Evolutionary conservation across 1,284 basidiomycete species (phyloP).

Genomic region (Puccinia novopanici): DNA sequence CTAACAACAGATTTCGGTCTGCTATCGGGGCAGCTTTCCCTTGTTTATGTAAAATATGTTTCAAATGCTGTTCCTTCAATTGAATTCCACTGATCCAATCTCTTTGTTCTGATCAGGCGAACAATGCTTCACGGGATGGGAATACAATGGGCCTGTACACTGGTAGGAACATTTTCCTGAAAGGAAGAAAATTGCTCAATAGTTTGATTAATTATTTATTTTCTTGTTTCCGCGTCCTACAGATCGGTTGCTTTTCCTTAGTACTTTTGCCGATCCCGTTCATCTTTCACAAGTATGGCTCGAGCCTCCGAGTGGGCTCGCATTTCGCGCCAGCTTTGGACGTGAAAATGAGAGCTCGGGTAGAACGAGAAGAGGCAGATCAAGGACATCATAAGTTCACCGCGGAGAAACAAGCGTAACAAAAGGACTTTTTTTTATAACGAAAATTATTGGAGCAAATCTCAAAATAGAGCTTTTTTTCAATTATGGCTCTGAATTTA

Average conservation of each 20-base stretch:
- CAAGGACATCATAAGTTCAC: neutral
- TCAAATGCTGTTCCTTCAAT: neutral
- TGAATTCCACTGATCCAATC: neutral
- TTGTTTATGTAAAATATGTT: constrained; percentile 63
- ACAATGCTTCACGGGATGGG: constrained; percentile 59
- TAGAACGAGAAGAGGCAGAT: constrained; percentile 54
- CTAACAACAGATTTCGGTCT: constrained; percentile 10
- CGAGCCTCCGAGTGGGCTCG: constrained; percentile 47
- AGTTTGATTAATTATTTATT: neutral
- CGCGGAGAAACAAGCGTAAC: neutral
- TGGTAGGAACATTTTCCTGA: constrained; percentile 54
- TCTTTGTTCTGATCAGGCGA: neutral
- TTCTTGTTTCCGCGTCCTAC: constrained; percentile 27
- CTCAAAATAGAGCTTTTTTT: no score
- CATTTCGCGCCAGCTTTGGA: constrained; percentile 56
- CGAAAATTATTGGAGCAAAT: no score
- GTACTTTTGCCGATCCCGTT: constrained; percentile 54
- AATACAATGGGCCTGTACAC: constrained; percentile 66
- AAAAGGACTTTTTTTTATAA: no score
- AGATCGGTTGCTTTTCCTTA: constrained; percentile 40
- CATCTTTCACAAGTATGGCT: constrained; percentile 52
- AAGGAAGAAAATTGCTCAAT: constrained; percentile 64
- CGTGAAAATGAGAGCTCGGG: constrained; percentile 54
- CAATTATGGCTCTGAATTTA: no score
- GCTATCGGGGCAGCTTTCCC: constrained; percentile 66